A percentile compares a stretch with the other conserved stretches of the same genome.
phyloP scores from a whole-genome alignment of 2,329 filamentous ascomycete genomes.

The Aspergillus pseudoterreus region DNA sequence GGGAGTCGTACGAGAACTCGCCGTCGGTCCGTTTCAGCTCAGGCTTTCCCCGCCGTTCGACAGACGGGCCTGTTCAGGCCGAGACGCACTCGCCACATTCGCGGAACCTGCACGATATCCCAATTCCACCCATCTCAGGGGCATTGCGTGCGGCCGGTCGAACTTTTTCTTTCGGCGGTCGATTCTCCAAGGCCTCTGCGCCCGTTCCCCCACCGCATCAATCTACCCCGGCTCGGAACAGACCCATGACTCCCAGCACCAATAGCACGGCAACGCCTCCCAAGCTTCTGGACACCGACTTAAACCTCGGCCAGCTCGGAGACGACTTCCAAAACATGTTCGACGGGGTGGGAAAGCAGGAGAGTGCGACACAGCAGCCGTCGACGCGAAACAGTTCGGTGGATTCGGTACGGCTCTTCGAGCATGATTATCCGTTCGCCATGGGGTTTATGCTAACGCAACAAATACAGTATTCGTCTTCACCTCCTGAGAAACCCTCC shows the following conservation, averaged over 20 bases:
- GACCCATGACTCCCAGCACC: constrained; percentile 51
- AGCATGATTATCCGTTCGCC: not conserved
- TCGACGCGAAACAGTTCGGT: constrained; percentile 15
- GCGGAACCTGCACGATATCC: constrained; percentile 39
- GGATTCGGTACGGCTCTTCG: constrained; percentile 19
- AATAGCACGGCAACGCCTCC: constrained; percentile 51
- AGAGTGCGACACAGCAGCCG: constrained; percentile 22
- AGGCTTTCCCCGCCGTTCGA: constrained; percentile 54
- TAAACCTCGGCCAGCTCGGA: constrained; percentile 39
- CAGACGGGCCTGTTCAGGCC: constrained; percentile 43
- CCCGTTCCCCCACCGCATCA: constrained; percentile 19
- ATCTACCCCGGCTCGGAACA: constrained; percentile 34
- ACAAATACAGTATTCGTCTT: constrained; percentile 21
- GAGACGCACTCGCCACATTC: constrained; percentile 34
- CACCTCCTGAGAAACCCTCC: constrained; percentile 16
- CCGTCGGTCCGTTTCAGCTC: constrained; percentile 53
- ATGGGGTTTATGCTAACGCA: constrained; percentile 17
- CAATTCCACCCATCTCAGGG: constrained; percentile 40
- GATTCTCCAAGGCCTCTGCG: constrained; percentile 30
- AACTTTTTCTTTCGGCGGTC: constrained; percentile 53
- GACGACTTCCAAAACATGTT: constrained; percentile 53
- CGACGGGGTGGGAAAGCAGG: constrained; percentile 40
- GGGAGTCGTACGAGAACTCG: constrained; percentile 43
- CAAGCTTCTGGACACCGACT: constrained; percentile 45
- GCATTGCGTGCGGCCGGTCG: constrained; percentile 46